Percentiles rank a stretch among this genome's conserved stretches.
These are phyloP conservation scores for Hypoxylon sp. DNA, from an alignment of 2,329 filamentous ascomycete species.

Conservation along the genomic window DNA sequence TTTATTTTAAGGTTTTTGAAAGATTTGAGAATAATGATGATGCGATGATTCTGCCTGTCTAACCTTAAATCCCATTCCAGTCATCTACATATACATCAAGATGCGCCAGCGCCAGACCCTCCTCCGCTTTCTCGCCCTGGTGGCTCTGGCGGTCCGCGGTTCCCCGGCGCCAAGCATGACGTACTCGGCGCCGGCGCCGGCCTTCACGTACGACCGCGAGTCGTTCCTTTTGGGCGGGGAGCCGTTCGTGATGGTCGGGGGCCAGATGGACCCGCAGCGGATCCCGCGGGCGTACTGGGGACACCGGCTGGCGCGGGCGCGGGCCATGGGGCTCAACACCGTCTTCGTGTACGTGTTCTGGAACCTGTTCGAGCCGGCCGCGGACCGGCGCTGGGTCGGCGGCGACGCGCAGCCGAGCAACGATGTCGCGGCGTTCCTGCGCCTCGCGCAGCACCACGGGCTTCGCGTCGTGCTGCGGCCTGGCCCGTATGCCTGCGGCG, in stretches of 20 bases:
- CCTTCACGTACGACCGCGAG: constrained; percentile 51
- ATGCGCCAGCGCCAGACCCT: constrained; percentile 16
- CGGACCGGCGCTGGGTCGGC: constrained; percentile 49
- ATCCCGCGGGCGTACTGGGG: constrained; percentile 57
- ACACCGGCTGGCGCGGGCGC: constrained; percentile 53
- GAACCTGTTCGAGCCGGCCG: constrained; percentile 57
- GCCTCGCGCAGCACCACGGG: constrained; percentile 55
- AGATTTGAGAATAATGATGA: no score
- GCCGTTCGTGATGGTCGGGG: constrained; percentile 54
- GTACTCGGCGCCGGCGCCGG: constrained; percentile 19
- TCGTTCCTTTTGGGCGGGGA: constrained; percentile 52
- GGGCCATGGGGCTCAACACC: constrained; percentile 58
- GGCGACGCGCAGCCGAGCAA: constrained; percentile 51
- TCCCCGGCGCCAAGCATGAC: constrained; percentile 7
- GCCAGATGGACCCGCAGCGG: constrained; percentile 60
- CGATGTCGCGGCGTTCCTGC: constrained; percentile 58
- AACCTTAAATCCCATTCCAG: no score
- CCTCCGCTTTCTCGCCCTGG: background rate
- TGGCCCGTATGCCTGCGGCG: constrained; percentile 58
- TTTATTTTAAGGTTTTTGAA: background rate
- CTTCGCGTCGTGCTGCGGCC: constrained; percentile 56
- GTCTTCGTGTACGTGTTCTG: constrained; percentile 61
- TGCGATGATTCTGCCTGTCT: background rate
- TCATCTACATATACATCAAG: background rate
- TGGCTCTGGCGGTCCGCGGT: constrained; percentile 6